These are phyloP conservation scores for Stephanodiscus minutulus DNA, from an alignment of 108 stramenopile genomes.

Conservation along the genomic window DNA sequence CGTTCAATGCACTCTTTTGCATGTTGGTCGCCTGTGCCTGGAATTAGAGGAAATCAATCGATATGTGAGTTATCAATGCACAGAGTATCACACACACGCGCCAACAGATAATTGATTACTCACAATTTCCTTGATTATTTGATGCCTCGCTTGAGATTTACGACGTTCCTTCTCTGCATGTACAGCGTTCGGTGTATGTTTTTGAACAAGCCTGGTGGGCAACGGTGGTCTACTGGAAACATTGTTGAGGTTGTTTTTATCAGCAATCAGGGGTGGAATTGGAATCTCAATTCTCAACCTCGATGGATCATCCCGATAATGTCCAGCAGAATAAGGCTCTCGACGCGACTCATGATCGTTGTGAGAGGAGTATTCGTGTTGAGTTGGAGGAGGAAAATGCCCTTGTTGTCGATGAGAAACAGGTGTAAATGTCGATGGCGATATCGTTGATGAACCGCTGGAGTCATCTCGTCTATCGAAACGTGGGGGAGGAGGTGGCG, in stretches of 20 bases:
- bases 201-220: constrained; percentile 2
- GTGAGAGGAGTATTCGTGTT: neutral
- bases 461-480: constrained; percentile 36
- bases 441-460: constrained; percentile 39
- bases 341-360: neutral
- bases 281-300: constrained; percentile 35
- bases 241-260: neutral
- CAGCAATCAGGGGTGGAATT: constrained; percentile 17
- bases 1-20: constrained; percentile 40
- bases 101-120: neutral
- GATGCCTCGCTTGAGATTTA: constrained; percentile 14
- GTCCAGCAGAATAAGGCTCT: neutral
- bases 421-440: constrained; percentile 12
- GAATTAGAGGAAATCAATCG: neutral
- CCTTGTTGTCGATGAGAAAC: neutral
- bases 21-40: constrained; percentile 53
- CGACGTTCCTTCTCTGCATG: constrained; percentile 32
- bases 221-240: constrained; percentile 1
- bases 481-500: neutral
- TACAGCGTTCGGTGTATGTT: constrained; percentile 4
- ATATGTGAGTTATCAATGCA: neutral
- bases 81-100: neutral
- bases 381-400: neutral
- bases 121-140: neutral
- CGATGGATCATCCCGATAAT: constrained; percentile 1